Conservation (phyloP, 129 eudicot species). For the Flaveria sonorensis region DNA sequence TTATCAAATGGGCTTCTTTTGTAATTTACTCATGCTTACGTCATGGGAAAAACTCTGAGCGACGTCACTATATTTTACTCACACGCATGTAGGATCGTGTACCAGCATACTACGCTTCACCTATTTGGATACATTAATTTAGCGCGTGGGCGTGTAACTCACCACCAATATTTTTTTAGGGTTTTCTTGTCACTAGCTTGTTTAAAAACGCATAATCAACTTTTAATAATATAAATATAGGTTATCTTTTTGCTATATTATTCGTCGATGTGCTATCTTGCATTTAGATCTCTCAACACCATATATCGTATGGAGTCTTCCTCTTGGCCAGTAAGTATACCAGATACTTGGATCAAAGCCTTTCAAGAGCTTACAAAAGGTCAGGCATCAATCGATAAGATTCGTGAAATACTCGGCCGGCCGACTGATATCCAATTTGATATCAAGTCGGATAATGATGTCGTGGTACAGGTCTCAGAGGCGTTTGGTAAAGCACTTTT, state of each 20-base stretch:
- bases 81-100: background rate
- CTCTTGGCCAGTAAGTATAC: constrained; percentile 26
- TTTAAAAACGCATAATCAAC: background rate
- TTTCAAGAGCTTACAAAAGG: constrained; percentile 36
- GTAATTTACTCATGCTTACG: background rate
- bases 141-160: background rate
- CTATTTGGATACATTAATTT: background rate
- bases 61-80: background rate
- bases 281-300: background rate
- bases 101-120: background rate
- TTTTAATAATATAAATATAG: background rate
- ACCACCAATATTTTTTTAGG: background rate
- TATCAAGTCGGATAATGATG: constrained; percentile 12
- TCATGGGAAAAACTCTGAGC: background rate
- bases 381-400: constrained; percentile 24
- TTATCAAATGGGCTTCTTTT: too few species aligned
- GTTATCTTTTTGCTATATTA: background rate
- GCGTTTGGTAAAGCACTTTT: constrained; percentile 25
- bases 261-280: background rate
- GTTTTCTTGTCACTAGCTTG: constrained; percentile 20
- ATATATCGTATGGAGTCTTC: constrained; percentile 17
- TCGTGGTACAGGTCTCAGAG: constrained; percentile 21
- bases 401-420: constrained; percentile 11
- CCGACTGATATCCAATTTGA: background rate
- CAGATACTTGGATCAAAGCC: constrained; percentile 19